Evolutionary conservation across 2,329 filamentous ascomycete genomes (phyloP).

Genomic region (Colletotrichum lini): DNA sequence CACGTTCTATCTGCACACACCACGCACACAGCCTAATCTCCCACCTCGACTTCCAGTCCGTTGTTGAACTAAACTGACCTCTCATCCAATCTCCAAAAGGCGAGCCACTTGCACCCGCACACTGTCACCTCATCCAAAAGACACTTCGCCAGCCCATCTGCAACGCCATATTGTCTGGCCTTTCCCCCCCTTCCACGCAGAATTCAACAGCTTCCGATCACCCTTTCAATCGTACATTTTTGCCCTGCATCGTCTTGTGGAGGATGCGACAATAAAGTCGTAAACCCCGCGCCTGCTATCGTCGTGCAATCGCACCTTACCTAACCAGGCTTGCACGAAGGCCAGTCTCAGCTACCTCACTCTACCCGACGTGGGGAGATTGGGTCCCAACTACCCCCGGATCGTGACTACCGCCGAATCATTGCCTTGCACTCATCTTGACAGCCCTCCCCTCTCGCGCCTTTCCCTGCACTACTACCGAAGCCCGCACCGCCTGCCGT

Average conservation of each 20-base stretch:
- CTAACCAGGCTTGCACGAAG: constrained; percentile 37
- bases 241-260: background rate
- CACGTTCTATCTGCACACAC: constrained; percentile 10
- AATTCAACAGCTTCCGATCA: background rate
- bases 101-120: constrained; percentile 4
- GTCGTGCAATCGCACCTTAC: constrained; percentile 33
- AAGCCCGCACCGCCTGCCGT: constrained; percentile 27
- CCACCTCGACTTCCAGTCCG: constrained; percentile 19
- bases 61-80: constrained; percentile 35
- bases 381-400: constrained; percentile 22
- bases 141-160: constrained; percentile 13
- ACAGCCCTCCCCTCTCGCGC: constrained; percentile 25
- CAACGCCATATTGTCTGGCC: background rate
- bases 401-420: constrained; percentile 27
- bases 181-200: background rate
- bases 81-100: constrained; percentile 36
- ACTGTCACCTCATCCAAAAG: constrained; percentile 8
- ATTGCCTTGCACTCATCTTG: constrained; percentile 18
- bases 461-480: constrained; percentile 25
- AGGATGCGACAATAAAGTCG: constrained; percentile 34
- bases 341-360: constrained; percentile 22
- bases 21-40: background rate
- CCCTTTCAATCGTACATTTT: background rate
- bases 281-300: constrained; percentile 32
- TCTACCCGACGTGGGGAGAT: constrained; percentile 36